phyloP scores from a whole-genome alignment of 257 asterid genomes.

The Petunia secreta region DNA sequence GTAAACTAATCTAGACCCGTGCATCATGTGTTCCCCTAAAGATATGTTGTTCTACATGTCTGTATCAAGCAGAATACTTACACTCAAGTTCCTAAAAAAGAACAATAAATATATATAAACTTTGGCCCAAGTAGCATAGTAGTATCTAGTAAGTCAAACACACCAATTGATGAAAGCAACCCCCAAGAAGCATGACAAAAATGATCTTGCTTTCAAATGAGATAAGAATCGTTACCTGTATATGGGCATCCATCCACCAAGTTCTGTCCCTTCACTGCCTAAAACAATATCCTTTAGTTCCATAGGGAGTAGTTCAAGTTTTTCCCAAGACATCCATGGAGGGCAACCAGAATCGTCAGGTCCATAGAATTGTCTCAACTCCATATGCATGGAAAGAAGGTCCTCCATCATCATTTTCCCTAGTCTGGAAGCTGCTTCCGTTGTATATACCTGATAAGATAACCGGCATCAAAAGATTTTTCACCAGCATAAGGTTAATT shows the following conservation, averaged over 20 bases:
- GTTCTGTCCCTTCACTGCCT: conserved; percentile 55
- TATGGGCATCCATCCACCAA: conserved; percentile 81
- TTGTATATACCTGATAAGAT: conserved; percentile 66
- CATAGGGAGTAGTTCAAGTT: conserved; percentile 66
- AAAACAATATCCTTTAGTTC: conserved; percentile 53
- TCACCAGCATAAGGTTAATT: conserved; percentile 16
- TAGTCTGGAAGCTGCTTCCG: conserved; percentile 77
- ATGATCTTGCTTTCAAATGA: conserved; percentile 7
- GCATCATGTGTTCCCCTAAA: neutral
- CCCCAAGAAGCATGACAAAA: neutral
- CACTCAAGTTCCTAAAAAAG: neutral
- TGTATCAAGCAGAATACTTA: neutral
- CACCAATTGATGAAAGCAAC: neutral
- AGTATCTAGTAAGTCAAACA: neutral
- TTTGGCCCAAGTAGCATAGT: neutral
- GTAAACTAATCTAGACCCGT: neutral
- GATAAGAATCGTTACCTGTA: conserved; percentile 53
- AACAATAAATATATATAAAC: neutral
- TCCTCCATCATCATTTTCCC: conserved; percentile 87
- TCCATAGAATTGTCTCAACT: conserved; percentile 73
- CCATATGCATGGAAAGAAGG: conserved; percentile 77
- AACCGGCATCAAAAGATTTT: conserved; percentile 31
- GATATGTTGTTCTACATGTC: neutral
- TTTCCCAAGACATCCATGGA: conserved; percentile 84
- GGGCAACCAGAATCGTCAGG: conserved; percentile 58